Percentiles rank a stretch among this genome's conserved stretches.
Conservation (phyloP, 352 stramenopile species). For the Phytophthora crassamura region DNA sequence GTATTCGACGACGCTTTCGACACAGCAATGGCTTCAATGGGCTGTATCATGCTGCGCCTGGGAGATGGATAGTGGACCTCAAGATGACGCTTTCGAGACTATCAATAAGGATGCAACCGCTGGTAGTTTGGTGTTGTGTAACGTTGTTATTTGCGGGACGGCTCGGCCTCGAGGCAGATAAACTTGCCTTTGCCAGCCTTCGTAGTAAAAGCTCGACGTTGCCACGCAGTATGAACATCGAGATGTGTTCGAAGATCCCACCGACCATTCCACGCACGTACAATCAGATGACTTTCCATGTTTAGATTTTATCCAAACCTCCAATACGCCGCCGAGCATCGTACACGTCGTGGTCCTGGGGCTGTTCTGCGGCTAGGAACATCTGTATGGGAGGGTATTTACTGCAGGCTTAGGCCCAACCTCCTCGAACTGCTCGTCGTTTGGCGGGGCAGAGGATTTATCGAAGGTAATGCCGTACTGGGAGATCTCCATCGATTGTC, state of each 20-base stretch:
- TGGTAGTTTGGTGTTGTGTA: no score
- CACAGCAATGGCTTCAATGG: not conserved
- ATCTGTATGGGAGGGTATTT: slow-evolving; percentile 3
- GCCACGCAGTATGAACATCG: slow-evolving; percentile 7
- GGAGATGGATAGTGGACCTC: no score
- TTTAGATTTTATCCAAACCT: not conserved
- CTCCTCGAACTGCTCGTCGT: not conserved
- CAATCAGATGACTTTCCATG: not conserved
- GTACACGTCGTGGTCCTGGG: no score
- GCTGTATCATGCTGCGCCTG: not conserved
- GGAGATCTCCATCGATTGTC: not conserved
- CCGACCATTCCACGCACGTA: not conserved
- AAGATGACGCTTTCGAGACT: no score
- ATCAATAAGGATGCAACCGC: no score
- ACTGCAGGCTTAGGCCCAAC: no score
- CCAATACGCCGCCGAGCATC: slow-evolving; percentile 2
- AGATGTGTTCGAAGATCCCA: not conserved
- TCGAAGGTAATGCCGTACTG: not conserved
- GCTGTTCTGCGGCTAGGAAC: slow-evolving; percentile 4
- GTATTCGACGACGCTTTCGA: not conserved
- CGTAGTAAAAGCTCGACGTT: slow-evolving; percentile 22
- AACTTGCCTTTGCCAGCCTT: slow-evolving; percentile 16
- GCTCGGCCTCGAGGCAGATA: not conserved
- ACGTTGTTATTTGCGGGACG: no score
- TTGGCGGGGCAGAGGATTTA: no score